Evolutionary conservation across 495 filamentous ascomycete species (phyloP).

Genomic region (Podospora comata): DNA sequence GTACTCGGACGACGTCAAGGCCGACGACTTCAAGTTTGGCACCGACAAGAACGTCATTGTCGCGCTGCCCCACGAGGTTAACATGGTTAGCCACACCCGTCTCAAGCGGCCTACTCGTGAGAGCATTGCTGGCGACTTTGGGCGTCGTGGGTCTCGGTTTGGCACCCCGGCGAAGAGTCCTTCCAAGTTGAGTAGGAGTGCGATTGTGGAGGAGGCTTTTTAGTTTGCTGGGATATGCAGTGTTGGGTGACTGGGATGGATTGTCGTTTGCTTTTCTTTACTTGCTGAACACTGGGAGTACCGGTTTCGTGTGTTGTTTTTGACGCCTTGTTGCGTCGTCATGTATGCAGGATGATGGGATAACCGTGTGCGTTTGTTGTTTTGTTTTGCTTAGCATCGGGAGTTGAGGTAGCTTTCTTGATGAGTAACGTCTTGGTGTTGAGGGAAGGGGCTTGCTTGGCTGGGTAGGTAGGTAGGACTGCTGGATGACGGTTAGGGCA

Average conservation of each 20-base stretch:
- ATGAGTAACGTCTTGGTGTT: neutral
- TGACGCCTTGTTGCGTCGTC: neutral
- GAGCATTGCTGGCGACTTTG: slow-evolving; percentile 67
- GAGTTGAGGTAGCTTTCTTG: slow-evolving; percentile 7
- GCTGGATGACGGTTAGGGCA: neutral
- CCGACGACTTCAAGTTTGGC: slow-evolving; percentile 98
- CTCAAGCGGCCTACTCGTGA: slow-evolving; percentile 88
- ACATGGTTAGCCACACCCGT: slow-evolving; percentile 84
- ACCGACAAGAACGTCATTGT: slow-evolving; percentile 98
- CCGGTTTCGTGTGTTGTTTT: neutral
- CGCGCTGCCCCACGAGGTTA: slow-evolving; percentile 92
- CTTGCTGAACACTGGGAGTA: neutral
- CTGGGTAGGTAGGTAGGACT: neutral
- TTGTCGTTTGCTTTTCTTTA: neutral
- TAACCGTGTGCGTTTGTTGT: neutral
- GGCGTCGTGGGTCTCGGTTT: neutral
- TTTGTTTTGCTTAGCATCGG: neutral
- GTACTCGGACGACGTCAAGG: slow-evolving; percentile 90
- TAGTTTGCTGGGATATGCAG: neutral
- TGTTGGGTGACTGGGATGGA: neutral
- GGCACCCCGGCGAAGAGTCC: slow-evolving; percentile 45
- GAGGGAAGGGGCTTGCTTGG: neutral
- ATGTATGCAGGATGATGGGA: neutral
- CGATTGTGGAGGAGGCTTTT: slow-evolving; percentile 55
- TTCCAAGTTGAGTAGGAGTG: slow-evolving; percentile 64